phyloP scores from a whole-genome alignment of 108 stramenopile genomes.

The Licmophora abbreviata region DNA sequence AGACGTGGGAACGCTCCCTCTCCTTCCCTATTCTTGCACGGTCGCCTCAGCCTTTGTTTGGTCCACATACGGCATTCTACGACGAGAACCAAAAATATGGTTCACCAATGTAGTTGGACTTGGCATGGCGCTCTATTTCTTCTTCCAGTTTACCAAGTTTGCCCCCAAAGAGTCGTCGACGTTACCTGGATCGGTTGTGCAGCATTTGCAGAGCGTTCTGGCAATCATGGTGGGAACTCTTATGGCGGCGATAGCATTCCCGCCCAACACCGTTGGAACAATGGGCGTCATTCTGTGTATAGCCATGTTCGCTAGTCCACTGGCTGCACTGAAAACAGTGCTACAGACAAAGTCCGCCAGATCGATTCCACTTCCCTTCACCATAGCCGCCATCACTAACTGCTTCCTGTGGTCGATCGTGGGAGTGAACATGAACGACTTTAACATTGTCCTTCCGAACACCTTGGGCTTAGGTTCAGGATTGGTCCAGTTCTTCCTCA shows the following conservation, averaged over 20 bases:
- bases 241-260: slow-evolving; percentile 4
- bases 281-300: slow-evolving; percentile 43
- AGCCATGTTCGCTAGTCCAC: slow-evolving; percentile 59
- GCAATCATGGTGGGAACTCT: slow-evolving; percentile 8
- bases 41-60: slow-evolving; percentile 38
- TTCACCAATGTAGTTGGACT: slow-evolving; percentile 45
- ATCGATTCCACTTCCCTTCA: slow-evolving; percentile 75
- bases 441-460: slow-evolving; percentile 74
- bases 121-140: slow-evolving; percentile 42
- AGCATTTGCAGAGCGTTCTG: slow-evolving; percentile 20
- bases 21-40: slow-evolving; percentile 73
- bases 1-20: slow-evolving; percentile 47
- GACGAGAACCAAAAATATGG: slow-evolving; percentile 33
- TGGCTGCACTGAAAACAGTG: slow-evolving; percentile 56
- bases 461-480: slow-evolving; percentile 57
- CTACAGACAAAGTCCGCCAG: slow-evolving; percentile 57
- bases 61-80: slow-evolving; percentile 44
- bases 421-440: slow-evolving; percentile 61
- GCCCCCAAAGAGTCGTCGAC: slow-evolving; percentile 25
- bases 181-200: no score
- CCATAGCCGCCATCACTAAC: slow-evolving; percentile 63
- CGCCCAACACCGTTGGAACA: slow-evolving; percentile 23
- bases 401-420: slow-evolving; percentile 59
- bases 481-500: slow-evolving; percentile 57
- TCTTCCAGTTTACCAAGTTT: slow-evolving; percentile 26